Evolutionary conservation across 768 basidiomycete genomes (phyloP).

Genomic region (Boletellus emodensis): DNA sequence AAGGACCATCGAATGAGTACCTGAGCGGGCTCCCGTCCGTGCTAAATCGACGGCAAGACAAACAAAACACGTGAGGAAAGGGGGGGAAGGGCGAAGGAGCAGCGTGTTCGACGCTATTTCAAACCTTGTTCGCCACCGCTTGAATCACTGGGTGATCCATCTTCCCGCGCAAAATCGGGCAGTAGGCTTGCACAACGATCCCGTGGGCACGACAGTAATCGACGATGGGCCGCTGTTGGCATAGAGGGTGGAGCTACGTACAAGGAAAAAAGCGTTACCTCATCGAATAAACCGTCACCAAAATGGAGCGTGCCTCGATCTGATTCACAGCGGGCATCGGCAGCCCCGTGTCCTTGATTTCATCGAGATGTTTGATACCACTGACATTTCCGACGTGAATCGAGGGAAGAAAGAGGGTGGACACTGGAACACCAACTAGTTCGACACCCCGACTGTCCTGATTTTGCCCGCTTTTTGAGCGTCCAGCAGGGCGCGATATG

Average conservation of each 20-base stretch:
- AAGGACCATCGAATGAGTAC: conserved; percentile 88
- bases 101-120: conserved; percentile 7
- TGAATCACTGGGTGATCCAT: conserved; percentile 53
- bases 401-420: neutral
- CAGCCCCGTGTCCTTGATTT: conserved; percentile 60
- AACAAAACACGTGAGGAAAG: no score
- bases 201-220: conserved; percentile 60
- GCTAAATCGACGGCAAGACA: conserved; percentile 32
- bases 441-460: conserved; percentile 74
- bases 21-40: conserved; percentile 65
- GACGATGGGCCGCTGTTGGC: conserved; percentile 77
- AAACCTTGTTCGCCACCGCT: conserved; percentile 57
- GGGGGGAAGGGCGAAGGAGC: conserved; percentile 6
- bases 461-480: conserved; percentile 64
- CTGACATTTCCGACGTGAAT: conserved; percentile 35
- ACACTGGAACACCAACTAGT: conserved; percentile 51
- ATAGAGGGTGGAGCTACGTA: conserved; percentile 69
- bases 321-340: conserved; percentile 75
- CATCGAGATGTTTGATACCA: conserved; percentile 66
- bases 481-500: conserved; percentile 67
- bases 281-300: neutral
- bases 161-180: conserved; percentile 62
- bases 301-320: conserved; percentile 53
- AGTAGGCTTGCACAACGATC: conserved; percentile 71
- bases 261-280: conserved; percentile 6